Conservation (phyloP, 116 monocot genomes). For the Zostera marina region DNA sequence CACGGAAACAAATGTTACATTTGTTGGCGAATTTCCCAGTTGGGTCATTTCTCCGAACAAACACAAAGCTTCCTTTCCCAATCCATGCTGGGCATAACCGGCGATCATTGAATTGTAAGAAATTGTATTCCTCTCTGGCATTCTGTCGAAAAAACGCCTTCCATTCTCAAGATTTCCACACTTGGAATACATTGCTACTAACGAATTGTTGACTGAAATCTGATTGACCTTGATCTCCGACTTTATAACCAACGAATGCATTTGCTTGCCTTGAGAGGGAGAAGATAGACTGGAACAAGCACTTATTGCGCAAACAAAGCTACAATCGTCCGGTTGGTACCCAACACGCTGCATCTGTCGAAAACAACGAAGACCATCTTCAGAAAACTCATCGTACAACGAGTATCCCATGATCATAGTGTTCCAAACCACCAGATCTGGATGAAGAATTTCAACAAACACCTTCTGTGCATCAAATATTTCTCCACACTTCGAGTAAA, state of each 20-base stretch:
- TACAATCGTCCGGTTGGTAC: constrained; percentile 50
- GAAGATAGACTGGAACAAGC: constrained; percentile 30
- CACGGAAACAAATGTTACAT: constrained; percentile 18
- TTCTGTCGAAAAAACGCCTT: constrained; percentile 7
- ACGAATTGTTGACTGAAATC: constrained; percentile 25
- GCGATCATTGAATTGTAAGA: constrained; percentile 34
- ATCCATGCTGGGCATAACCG: constrained; percentile 18
- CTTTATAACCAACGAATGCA: constrained; percentile 27
- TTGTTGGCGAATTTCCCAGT: constrained; percentile 6
- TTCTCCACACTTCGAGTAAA: constrained; percentile 44
- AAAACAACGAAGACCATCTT: constrained; percentile 43
- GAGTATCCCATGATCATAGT: constrained; percentile 63
- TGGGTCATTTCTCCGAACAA: constrained; percentile 15
- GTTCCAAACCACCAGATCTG: constrained; percentile 58
- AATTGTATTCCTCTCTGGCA: constrained; percentile 9
- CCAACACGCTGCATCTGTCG: constrained; percentile 41
- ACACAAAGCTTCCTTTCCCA: constrained; percentile 14
- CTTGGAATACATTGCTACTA: constrained; percentile 45
- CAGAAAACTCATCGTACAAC: constrained; percentile 26
- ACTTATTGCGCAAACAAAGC: constrained; percentile 36
- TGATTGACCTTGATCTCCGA: constrained; percentile 15
- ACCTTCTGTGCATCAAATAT: constrained; percentile 33
- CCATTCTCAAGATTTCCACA: constrained; percentile 27
- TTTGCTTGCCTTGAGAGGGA: constrained; percentile 32
- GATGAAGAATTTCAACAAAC: constrained; percentile 42